Conservation (phyloP, 208 protist genomes). For the Vickermania spadyakhi region DNA sequence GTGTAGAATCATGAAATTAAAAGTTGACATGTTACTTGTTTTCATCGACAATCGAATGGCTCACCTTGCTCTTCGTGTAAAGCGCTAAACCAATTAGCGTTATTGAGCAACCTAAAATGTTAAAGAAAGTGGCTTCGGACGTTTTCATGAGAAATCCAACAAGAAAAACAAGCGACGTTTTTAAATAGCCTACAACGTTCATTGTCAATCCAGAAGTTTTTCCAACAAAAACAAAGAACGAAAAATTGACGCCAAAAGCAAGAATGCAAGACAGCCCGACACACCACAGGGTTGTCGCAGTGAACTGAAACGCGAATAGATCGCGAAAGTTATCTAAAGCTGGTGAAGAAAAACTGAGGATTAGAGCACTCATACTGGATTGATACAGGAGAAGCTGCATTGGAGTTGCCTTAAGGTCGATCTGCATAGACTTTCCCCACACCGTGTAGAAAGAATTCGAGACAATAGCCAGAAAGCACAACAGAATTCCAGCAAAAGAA, state of each 20-base stretch:
- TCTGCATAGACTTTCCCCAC: constrained; percentile 85
- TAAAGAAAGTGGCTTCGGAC: constrained; percentile 15
- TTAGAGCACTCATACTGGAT: constrained; percentile 55
- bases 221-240: constrained; percentile 75
- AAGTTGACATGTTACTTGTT: too few species aligned
- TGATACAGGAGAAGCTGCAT: constrained; percentile 89
- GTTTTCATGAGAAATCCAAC: constrained; percentile 46
- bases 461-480: constrained; percentile 49
- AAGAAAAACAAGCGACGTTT: constrained; percentile 68
- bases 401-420: constrained; percentile 54
- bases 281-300: constrained; percentile 41
- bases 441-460: constrained; percentile 87
- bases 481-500: constrained; percentile 49
- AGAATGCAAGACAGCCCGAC: constrained; percentile 65
- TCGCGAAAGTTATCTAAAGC: constrained; percentile 41
- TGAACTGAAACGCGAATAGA: constrained; percentile 39
- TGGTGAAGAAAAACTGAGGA: constrained; percentile 56
- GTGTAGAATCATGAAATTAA: too few species aligned
- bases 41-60: too few species aligned
- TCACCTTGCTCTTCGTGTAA: constrained; percentile 39
- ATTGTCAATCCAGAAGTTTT: constrained; percentile 78
- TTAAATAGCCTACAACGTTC: constrained; percentile 80
- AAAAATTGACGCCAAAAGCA: constrained; percentile 87
- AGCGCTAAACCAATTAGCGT: constrained; percentile 51
- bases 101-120: constrained; percentile 30